Evolutionary conservation across 371 early-diverging fungal genomes (phyloP), one percentile per base, ranked within the genome.

Genomic region (Rhizopus stolonifer): DNA sequence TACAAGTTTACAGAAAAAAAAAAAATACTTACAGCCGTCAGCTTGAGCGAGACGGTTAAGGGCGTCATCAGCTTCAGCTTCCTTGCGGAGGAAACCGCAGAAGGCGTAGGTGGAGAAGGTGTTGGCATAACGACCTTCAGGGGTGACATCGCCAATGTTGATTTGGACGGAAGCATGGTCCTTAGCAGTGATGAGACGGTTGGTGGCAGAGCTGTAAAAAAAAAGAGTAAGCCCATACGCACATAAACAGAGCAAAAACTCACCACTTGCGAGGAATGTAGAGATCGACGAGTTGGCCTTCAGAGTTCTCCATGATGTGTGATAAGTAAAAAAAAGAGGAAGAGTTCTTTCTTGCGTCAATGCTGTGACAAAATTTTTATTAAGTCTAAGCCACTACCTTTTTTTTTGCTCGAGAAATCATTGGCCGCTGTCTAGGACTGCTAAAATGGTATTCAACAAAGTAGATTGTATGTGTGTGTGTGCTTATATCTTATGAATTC

Each of bases 131-230:
- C 81, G 82, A 67, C 98, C 99, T 56, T 80, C 81, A 60, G 87
- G 90, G 69, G 96, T 92, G 62, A 98, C 96, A 60, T 94, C 92
- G 56, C 82, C 95, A 66, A 98, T 77, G 92, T 93, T 96, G 86
- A 98, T 87, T 83, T 97, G 99, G 77, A 98, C 92, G 42, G 96
- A 88, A 52, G 97, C 92, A 87, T 98, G 99, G 85, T 98, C 99
- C 88, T 97, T 72, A 61, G 75, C 73, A 58, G 72, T 72, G 60
- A 77, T 77, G 53, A 74, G 64, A 60, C 73, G 74, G 71, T 72
- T 74, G 59, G 79, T 74, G 67, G 79, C 75, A 52, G 75, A 74
- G 65, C 74, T 74, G 61, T 39, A 23, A 32, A 51, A 40, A 26
- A 48, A 54, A 44, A 1, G 40, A 26, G 38, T 60, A 22, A 10